A percentile compares a stretch with the other conserved stretches of the same genome.
These are phyloP conservation scores for Sanghuangporus baumii DNA, from an alignment of 1,284 basidiomycete genomes.

Conservation along the genomic window DNA sequence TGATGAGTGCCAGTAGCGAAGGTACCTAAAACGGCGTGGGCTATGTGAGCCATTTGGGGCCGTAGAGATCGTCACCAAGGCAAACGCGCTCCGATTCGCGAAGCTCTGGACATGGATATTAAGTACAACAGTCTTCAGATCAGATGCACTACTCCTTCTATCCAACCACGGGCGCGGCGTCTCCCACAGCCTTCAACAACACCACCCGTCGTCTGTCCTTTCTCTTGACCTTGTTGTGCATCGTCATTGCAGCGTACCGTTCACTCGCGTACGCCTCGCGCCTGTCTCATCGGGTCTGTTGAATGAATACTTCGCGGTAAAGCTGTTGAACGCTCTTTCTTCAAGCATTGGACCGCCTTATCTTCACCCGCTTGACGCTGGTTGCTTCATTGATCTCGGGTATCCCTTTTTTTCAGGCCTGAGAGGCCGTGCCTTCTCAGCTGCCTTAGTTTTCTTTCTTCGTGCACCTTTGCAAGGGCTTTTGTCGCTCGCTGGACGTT, in stretches of 20 bases:
- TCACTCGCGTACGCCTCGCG: neutral
- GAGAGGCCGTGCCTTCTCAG: conserved; percentile 15
- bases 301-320: neutral
- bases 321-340: neutral
- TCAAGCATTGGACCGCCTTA: neutral
- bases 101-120: neutral
- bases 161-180: neutral
- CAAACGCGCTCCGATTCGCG: conserved; percentile 2
- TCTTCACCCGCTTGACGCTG: conserved; percentile 9
- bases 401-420: conserved; percentile 3
- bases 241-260: neutral
- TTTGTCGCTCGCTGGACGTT: neutral
- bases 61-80: conserved; percentile 13
- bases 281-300: neutral
- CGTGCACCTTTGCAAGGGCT: conserved; percentile 2
- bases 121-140: neutral
- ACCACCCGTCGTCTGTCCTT: neutral
- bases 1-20: neutral
- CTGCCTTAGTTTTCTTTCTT: conserved; percentile 6
- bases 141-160: neutral
- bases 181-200: neutral
- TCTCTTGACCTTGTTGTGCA: neutral
- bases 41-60: neutral
- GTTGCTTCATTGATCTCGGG: conserved; percentile 7
- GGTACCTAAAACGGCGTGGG: neutral